phyloP scores from a whole-genome alignment of 345 rosid species.

The Populus alba region DNA sequence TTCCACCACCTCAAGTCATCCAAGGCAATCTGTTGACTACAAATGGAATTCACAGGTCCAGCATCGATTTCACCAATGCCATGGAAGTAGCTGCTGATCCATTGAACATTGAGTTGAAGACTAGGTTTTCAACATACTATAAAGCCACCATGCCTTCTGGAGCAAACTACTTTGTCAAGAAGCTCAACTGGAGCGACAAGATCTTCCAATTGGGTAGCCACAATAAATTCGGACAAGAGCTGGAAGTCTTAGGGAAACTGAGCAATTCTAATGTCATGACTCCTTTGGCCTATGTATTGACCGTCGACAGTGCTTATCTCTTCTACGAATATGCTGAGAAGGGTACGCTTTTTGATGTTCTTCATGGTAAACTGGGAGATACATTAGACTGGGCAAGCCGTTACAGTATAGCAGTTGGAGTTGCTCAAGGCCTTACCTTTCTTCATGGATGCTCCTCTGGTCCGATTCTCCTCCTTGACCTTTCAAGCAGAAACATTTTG shows the following conservation, averaged over 20 bases:
- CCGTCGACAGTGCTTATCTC: conserved; percentile 62
- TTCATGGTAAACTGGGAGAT: conserved; percentile 47
- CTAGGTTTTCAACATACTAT: conserved; percentile 71
- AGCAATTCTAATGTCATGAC: conserved; percentile 77
- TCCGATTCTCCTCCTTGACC: conserved; percentile 73
- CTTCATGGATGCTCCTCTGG: conserved; percentile 62
- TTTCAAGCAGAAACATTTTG: conserved; percentile 68
- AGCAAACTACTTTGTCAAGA: conserved; percentile 61
- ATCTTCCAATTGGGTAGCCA: conserved; percentile 64
- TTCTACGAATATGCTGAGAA: conserved; percentile 60
- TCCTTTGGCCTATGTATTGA: conserved; percentile 76
- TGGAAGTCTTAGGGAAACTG: conserved; percentile 66
- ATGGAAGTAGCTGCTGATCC: conserved; percentile 60
- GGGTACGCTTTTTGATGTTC: conserved; percentile 57
- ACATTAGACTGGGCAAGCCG: conserved; percentile 81
- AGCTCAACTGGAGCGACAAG: conserved; percentile 76
- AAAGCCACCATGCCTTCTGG: conserved; percentile 76
- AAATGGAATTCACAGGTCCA: conserved; percentile 54
- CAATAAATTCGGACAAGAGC: conserved; percentile 59
- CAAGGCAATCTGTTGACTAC: conserved; percentile 58
- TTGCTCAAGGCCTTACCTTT: conserved; percentile 81
- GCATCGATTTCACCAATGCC: conserved; percentile 62
- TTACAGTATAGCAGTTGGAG: conserved; percentile 74
- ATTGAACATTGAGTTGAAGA: conserved; percentile 43
- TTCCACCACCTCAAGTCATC: conserved; percentile 49